Percentiles rank a stretch among this genome's conserved stretches.
Evolutionary conservation across 2,329 filamentous ascomycete species (phyloP).

Genomic region (Zymoseptoria passerinii): DNA sequence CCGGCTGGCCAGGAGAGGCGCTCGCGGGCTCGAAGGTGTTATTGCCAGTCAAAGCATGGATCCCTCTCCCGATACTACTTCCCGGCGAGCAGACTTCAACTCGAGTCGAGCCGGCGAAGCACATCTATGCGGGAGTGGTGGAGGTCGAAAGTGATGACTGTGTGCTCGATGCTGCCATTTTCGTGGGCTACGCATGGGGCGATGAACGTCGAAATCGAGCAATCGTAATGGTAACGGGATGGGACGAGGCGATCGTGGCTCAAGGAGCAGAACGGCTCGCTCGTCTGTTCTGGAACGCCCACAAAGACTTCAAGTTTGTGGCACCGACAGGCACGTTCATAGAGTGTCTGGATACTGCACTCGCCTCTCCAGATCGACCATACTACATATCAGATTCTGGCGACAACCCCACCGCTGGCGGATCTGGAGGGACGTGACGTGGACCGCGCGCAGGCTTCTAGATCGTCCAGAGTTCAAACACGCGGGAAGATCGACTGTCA

Average conservation of each 20-base stretch:
- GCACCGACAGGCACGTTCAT: constrained; percentile 13
- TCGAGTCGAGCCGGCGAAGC: constrained; percentile 13
- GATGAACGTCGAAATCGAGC: constrained; percentile 16
- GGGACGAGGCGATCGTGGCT: constrained; percentile 5
- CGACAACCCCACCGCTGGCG: constrained; percentile 18
- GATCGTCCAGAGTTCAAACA: constrained; percentile 4
- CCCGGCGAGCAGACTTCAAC: constrained; percentile 17
- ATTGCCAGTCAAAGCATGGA: constrained; percentile 16
- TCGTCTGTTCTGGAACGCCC: constrained; percentile 12
- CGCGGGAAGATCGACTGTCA: constrained; percentile 3
- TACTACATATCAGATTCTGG: constrained; percentile 20
- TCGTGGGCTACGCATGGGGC: constrained; percentile 19
- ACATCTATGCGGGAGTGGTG: constrained; percentile 11
- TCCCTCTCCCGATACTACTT: constrained; percentile 14
- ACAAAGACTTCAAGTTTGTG: constrained; percentile 15
- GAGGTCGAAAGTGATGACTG: constrained; percentile 8
- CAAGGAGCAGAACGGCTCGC: constrained; percentile 13
- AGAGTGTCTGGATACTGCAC: constrained; percentile 12
- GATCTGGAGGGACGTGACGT: constrained; percentile 17
- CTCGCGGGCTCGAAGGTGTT: background rate
- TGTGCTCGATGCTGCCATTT: constrained; percentile 15
- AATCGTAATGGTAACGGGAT: constrained; percentile 16
- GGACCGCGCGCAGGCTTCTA: constrained; percentile 10
- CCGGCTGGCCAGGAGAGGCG: background rate
- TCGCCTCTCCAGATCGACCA: constrained; percentile 5